phyloP scores from a whole-genome alignment of 495 filamentous ascomycete genomes.

The Hypoxylon fuscum region DNA sequence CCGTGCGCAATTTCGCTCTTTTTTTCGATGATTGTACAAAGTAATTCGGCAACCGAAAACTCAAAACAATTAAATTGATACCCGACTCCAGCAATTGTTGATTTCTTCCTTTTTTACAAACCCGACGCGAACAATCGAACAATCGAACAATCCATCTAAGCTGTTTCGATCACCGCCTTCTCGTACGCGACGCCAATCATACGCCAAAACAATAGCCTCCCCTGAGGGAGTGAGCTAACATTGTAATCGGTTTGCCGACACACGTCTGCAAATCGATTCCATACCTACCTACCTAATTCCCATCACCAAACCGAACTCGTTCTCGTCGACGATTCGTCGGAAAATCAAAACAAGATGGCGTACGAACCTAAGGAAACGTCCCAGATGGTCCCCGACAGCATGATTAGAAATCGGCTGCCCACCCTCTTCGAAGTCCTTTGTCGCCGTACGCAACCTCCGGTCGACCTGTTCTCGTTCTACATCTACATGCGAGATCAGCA shows the following conservation, averaged over 20 bases:
- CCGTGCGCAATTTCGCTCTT: conserved; percentile 46
- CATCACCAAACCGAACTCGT: background rate
- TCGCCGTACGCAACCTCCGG: conserved; percentile 86
- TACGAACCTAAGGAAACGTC: conserved; percentile 49
- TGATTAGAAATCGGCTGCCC: conserved; percentile 81
- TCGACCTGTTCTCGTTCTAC: conserved; percentile 98
- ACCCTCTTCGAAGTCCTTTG: conserved; percentile 95
- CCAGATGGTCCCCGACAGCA: conserved; percentile 53
- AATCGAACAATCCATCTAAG: background rate
- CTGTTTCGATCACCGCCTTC: background rate
- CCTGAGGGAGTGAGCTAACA: conserved; percentile 20
- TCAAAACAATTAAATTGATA: conserved; percentile 1
- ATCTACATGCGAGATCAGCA: conserved; percentile 99
- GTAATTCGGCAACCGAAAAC: background rate
- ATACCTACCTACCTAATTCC: too few relatives aligned
- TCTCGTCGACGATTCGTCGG: conserved; percentile 8
- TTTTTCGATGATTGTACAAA: conserved; percentile 33
- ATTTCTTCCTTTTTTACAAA: background rate
- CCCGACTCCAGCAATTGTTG: background rate
- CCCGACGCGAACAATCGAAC: background rate
- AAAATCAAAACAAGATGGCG: conserved; percentile 46
- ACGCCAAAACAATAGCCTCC: conserved; percentile 14
- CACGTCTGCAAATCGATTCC: conserved; percentile 2
- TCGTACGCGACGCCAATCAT: conserved; percentile 21
- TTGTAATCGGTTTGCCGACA: background rate